These are phyloP conservation scores for Rhizoctonia solani DNA, from an alignment of 1,284 basidiomycete species.

Conservation along the genomic window DNA sequence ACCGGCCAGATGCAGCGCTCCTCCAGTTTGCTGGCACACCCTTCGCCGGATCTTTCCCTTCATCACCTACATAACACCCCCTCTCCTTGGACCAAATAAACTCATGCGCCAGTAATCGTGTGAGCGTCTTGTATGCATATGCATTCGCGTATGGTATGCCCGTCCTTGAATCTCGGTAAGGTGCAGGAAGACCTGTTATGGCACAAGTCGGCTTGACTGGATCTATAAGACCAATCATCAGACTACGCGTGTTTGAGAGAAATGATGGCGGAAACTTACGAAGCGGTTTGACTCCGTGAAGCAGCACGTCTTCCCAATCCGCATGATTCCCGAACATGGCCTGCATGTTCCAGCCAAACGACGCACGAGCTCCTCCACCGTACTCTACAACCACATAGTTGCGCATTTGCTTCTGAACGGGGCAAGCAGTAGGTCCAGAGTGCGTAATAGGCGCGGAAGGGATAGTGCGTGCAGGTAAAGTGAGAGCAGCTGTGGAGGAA, in stretches of 20 bases:
- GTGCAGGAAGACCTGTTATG: conserved; percentile 47
- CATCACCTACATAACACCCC: conserved; percentile 40
- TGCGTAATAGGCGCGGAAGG: no score
- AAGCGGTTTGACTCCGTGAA: conserved; percentile 16
- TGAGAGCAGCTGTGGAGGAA: no score
- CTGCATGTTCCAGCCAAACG: conserved; percentile 28
- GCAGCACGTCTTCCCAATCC: conserved; percentile 43
- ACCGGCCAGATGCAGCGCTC: conserved; percentile 2
- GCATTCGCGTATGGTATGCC: conserved; percentile 75
- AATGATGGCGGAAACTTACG: conserved; percentile 38
- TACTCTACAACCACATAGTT: conserved; percentile 37
- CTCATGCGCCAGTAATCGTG: conserved; percentile 61
- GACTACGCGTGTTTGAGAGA: not conserved
- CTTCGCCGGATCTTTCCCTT: conserved; percentile 38
- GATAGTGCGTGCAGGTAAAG: no score
- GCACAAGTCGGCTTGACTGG: conserved; percentile 43
- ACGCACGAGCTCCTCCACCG: conserved; percentile 7
- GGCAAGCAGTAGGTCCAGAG: no score
- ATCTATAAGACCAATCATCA: conserved; percentile 21
- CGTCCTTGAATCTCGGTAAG: conserved; percentile 74
- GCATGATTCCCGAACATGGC: conserved; percentile 42
- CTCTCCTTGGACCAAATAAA: conserved; percentile 57
- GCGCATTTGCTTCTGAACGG: not conserved
- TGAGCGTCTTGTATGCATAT: conserved; percentile 65
- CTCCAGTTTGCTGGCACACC: conserved; percentile 38